Conservation (phyloP, 805 yeast genomes). For the Suhomyces xylopsoci region DNA sequence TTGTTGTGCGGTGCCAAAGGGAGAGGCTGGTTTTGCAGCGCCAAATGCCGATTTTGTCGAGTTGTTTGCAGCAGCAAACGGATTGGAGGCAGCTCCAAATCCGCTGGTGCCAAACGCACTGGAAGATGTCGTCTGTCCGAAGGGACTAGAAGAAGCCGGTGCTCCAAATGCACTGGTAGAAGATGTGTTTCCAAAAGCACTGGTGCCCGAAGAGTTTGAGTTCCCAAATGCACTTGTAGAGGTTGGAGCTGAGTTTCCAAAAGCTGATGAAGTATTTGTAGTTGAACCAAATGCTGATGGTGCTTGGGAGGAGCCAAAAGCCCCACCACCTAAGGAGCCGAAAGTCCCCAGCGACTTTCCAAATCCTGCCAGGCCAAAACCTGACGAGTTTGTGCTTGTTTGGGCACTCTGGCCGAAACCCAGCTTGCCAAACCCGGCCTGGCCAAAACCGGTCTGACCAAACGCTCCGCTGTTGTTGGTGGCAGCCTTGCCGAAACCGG, state of each 20-base stretch:
- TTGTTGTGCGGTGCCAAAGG: slow-evolving; percentile 7
- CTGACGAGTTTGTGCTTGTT: background rate
- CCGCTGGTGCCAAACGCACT: slow-evolving; percentile 7
- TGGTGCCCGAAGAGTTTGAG: background rate
- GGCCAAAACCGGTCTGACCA: slow-evolving; percentile 3
- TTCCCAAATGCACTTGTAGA: background rate
- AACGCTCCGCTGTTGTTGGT: slow-evolving; percentile 3
- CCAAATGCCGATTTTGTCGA: slow-evolving; percentile 8
- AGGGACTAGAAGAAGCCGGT: background rate
- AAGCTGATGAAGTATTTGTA: background rate
- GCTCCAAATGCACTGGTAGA: background rate
- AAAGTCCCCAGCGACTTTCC: background rate
- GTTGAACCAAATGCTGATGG: background rate
- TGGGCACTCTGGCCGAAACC: background rate
- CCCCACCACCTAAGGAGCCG: slow-evolving; percentile 1
- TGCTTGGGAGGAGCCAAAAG: slow-evolving; percentile 1
- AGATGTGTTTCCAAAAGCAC: background rate
- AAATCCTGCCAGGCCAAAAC: slow-evolving; percentile 3
- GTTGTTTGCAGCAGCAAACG: slow-evolving; percentile 7
- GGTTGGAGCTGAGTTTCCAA: background rate
- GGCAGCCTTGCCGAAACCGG: slow-evolving; percentile 5
- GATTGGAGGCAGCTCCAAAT: background rate
- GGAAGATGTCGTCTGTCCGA: slow-evolving; percentile 1
- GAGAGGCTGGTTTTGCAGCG: slow-evolving; percentile 2
- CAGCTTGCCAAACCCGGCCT: slow-evolving; percentile 5